Conservation (phyloP, 768 basidiomycete species). For the Filobasidium floriforme region DNA sequence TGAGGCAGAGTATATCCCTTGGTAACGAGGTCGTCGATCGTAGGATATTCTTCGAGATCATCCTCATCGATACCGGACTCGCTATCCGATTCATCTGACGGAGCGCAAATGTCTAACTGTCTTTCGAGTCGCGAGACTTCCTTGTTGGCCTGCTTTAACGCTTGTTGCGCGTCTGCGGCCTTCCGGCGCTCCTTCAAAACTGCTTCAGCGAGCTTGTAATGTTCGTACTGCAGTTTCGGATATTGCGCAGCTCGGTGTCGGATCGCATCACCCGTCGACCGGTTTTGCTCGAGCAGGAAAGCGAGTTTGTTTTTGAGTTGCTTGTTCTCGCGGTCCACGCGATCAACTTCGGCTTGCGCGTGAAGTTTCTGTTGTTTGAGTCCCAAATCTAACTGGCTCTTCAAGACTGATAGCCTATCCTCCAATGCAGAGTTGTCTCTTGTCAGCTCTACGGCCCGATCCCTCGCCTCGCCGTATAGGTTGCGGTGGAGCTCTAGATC, state of each 20-base stretch:
- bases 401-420: not conserved
- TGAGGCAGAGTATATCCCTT: not conserved
- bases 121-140: not conserved
- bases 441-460: not conserved
- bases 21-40: not conserved
- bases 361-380: constrained; percentile 5
- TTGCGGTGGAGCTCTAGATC: not conserved
- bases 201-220: not conserved
- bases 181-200: not conserved
- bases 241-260: constrained; percentile 28
- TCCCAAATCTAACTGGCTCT: not conserved
- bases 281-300: constrained; percentile 30
- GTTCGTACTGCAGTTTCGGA: constrained; percentile 1
- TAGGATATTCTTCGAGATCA: not conserved
- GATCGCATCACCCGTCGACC: constrained; percentile 31
- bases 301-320: constrained; percentile 20
- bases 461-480: not conserved
- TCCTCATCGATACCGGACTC: not conserved
- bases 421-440: not conserved
- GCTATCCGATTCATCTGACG: not conserved
- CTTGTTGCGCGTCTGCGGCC: not conserved
- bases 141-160: not conserved
- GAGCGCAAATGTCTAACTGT: not conserved
- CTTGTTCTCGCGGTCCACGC: constrained; percentile 1
- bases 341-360: not conserved